phyloP scores from a whole-genome alignment of 2,329 filamentous ascomycete genomes.

The Colletotrichum orbiculare region DNA sequence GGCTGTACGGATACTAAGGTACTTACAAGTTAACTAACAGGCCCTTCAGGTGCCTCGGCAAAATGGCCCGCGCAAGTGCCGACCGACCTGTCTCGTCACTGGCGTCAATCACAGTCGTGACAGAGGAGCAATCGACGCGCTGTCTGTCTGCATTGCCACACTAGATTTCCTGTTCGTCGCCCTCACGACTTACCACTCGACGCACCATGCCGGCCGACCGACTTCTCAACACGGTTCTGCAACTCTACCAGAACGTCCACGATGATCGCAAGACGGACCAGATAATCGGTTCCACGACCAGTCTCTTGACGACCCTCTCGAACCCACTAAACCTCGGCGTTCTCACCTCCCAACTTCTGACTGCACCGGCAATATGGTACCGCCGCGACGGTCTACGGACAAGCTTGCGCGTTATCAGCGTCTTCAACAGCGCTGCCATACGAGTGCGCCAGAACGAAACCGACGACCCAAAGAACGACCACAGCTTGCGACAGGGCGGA shows the following conservation, averaged over 20 bases:
- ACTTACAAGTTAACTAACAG: too few relatives aligned
- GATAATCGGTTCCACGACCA: conserved; percentile 73
- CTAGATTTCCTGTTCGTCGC: too few relatives aligned
- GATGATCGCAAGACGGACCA: conserved; percentile 63
- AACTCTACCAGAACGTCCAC: conserved; percentile 66
- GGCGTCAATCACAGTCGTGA: conserved; percentile 10
- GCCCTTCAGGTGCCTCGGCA: conserved; percentile 43
- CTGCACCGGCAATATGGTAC: conserved; percentile 77
- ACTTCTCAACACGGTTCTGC: conserved; percentile 74
- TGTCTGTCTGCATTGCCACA: too few relatives aligned
- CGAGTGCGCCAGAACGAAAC: conserved; percentile 63
- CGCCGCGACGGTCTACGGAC: conserved; percentile 69
- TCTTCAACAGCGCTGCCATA: conserved; percentile 75
- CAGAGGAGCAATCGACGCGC: background rate
- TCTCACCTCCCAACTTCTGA: conserved; percentile 77
- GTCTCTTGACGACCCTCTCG: conserved; percentile 74
- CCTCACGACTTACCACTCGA: background rate
- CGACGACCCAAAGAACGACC: conserved; percentile 45
- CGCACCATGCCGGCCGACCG: conserved; percentile 72
- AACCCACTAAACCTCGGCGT: conserved; percentile 81
- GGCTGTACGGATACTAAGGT: too few relatives aligned
- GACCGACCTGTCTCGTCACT: conserved; percentile 25
- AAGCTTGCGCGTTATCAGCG: conserved; percentile 74
- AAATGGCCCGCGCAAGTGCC: conserved; percentile 28
- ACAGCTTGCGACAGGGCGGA: conserved; percentile 50